Evolutionary conservation across 2,329 filamentous ascomycete genomes (phyloP).

Genomic region (Aspergillus udagawae): DNA sequence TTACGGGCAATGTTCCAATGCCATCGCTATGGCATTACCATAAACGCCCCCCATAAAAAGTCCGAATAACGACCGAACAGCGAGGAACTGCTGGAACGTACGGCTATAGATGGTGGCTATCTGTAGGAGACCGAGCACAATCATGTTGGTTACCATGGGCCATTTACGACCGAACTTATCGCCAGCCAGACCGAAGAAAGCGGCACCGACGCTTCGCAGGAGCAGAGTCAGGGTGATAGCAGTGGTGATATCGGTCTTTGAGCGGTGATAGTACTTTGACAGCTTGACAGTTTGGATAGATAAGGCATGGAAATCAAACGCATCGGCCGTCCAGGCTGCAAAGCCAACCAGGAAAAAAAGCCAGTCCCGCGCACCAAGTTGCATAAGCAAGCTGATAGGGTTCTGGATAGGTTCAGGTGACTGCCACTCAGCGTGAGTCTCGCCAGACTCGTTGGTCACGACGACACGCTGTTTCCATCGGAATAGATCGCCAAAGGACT

Average conservation of each 20-base stretch:
- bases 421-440: slow-evolving; percentile 65
- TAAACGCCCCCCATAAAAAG: slow-evolving; percentile 80
- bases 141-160: slow-evolving; percentile 79
- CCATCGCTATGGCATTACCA: slow-evolving; percentile 74
- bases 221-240: slow-evolving; percentile 60
- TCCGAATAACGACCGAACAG: slow-evolving; percentile 68
- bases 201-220: slow-evolving; percentile 70
- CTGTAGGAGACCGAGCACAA: slow-evolving; percentile 66
- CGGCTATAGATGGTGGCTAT: slow-evolving; percentile 72
- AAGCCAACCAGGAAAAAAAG: slow-evolving; percentile 72
- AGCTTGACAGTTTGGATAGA: slow-evolving; percentile 74
- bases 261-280: slow-evolving; percentile 53
- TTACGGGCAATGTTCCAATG: slow-evolving; percentile 66
- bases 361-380: slow-evolving; percentile 65
- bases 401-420: slow-evolving; percentile 62
- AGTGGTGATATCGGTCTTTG: slow-evolving; percentile 68
- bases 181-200: slow-evolving; percentile 69
- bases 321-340: slow-evolving; percentile 73
- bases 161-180: slow-evolving; percentile 76
- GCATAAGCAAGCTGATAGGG: slow-evolving; percentile 63
- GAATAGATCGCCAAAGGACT: slow-evolving; percentile 63
- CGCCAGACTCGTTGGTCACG: slow-evolving; percentile 51
- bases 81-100: slow-evolving; percentile 72
- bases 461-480: slow-evolving; percentile 71
- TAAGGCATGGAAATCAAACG: slow-evolving; percentile 78